Evolutionary conservation across 1,139 yeast genomes (phyloP), one percentile per base, ranked within the genome.

Genomic region (Taphrina deformans): DNA sequence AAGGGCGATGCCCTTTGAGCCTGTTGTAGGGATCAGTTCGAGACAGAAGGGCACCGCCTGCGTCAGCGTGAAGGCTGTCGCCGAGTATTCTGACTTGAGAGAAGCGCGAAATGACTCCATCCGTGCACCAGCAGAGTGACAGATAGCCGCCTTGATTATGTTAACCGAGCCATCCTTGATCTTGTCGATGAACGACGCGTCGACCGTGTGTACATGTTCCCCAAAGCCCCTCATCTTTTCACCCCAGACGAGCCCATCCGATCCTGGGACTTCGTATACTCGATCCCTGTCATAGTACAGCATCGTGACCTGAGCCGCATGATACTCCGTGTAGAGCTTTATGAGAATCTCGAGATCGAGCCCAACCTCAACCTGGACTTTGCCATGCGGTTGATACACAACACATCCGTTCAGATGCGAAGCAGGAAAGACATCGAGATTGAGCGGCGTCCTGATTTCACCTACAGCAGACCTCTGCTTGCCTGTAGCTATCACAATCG

Each of bases 401-500:
- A 65, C 65, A 41, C 65, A 60, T 12, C 67, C 67, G 31, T 65
- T 65, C 24, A 65, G 62, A 51, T 65, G 67, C 44, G 65, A 56
- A n/a, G 67, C 65, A 21, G 65, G 67, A 38, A 65, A 65, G 48
- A 51, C 62, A 45, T 65, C 67, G 26, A 65, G 51, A 24, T 60
- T 52, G 24, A 65, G 56, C 10, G 67, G 67, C 31, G 33, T 35
- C n/a, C 67, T 53, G 29, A 65, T 65, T 52, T 52, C 52, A 2
- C 50, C 52, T 21, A 65, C 67, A 16, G 65, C 55, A 33, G 65
- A 51, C 24, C 67, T 65, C 40, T 65, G 67, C 62, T 65, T 65
- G 61, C 67, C 67, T 10, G 67, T 65, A 10, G 67, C 67, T 16
- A 65, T 53, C 45, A 65, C 62, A 26, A 65, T 65, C 9, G 67